Evolutionary conservation across 2,329 filamentous ascomycete genomes (phyloP).

Genomic region (Colletotrichum tamarilloi): DNA sequence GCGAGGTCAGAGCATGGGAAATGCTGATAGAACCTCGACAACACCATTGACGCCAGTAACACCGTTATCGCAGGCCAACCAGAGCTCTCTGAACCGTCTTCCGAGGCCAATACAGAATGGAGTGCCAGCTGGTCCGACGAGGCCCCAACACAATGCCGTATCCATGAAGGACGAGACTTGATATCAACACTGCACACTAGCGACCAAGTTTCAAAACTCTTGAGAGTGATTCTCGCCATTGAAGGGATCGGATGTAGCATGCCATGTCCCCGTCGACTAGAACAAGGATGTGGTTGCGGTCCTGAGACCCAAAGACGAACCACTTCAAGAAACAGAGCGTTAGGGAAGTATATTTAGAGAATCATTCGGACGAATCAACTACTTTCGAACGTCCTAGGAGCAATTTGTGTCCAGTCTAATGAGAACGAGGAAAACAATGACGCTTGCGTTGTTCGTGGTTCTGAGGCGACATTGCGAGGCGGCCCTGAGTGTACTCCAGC

Average conservation of each 20-base stretch:
- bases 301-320: not conserved
- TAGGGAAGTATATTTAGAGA: too few species aligned
- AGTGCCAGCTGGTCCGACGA: not conserved
- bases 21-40: not conserved
- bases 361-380: not conserved
- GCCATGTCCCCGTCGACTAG: not conserved
- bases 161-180: not conserved
- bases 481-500: too few species aligned
- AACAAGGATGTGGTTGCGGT: not conserved
- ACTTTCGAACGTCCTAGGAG: not conserved
- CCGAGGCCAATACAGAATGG: not conserved
- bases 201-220: not conserved
- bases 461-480: too few species aligned
- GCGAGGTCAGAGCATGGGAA: not conserved
- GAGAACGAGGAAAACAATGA: too few species aligned
- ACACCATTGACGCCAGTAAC: not conserved
- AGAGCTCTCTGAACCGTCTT: not conserved
- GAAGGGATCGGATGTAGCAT: not conserved
- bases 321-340: not conserved
- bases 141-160: not conserved
- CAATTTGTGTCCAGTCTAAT: not conserved
- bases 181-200: not conserved
- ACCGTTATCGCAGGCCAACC: not conserved
- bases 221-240: not conserved
- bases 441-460: too few species aligned